Evolutionary conservation across 208 protist genomes (phyloP).

Genomic region (Angomonas desouzai): DNA sequence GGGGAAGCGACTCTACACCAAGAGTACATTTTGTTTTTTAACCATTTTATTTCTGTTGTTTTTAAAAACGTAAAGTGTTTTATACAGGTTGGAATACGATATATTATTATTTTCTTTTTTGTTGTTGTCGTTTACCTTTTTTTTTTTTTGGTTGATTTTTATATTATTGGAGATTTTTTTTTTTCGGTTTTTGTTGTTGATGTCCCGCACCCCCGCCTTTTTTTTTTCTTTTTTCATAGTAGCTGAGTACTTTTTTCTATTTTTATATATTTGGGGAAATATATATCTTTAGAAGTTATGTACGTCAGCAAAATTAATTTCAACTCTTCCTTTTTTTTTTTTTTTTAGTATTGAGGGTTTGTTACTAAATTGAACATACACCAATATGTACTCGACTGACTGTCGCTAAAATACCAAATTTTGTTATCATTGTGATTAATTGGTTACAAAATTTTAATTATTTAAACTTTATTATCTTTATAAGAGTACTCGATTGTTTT

Average conservation of each 20-base stretch:
- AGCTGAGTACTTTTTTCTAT: background rate
- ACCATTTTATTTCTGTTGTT: slow-evolving; percentile 13
- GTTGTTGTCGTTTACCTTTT: slow-evolving; percentile 5
- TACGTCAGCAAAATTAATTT: slow-evolving; percentile 6
- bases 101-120: no score
- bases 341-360: slow-evolving; percentile 4
- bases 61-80: background rate
- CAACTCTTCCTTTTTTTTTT: slow-evolving; percentile 13
- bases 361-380: slow-evolving; percentile 1
- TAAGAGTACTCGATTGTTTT: slow-evolving; percentile 8
- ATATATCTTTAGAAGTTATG: background rate
- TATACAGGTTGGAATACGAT: no score
- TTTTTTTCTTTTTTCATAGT: slow-evolving; percentile 15
- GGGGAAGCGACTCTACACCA: slow-evolving; percentile 10
- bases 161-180: slow-evolving; percentile 11
- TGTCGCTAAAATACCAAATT: slow-evolving; percentile 1
- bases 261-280: slow-evolving; percentile 8
- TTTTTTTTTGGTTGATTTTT: slow-evolving; percentile 13
- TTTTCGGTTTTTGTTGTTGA: background rate
- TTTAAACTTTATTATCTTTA: background rate
- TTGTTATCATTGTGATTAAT: background rate
- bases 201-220: background rate
- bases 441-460: no score
- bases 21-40: slow-evolving; percentile 12
- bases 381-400: background rate